phyloP scores from a whole-genome alignment of 106 monocot genomes.

The Iris macrosiphon region DNA sequence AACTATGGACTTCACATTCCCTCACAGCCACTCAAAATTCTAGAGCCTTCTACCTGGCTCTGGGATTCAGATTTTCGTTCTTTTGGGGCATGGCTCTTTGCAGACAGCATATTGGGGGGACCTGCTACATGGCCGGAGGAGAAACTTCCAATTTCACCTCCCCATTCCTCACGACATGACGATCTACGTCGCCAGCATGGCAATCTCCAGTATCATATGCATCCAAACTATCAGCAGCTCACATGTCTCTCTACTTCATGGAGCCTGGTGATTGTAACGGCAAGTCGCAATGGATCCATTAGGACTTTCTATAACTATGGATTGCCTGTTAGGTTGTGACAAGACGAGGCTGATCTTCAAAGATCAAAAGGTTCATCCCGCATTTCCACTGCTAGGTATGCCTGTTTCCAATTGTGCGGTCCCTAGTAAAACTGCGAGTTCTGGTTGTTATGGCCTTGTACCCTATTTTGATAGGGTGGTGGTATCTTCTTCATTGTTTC shows the following conservation, averaged over 20 bases:
- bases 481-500: too few relatives aligned
- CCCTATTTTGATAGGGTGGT: too few relatives aligned
- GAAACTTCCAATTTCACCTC: slow-evolving; percentile 25
- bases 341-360: too few relatives aligned
- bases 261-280: slow-evolving; percentile 68
- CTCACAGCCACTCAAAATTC: slow-evolving; percentile 14
- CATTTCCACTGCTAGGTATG: too few relatives aligned
- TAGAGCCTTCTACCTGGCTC: slow-evolving; percentile 24
- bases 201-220: neutral
- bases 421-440: too few relatives aligned
- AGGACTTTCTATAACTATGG: slow-evolving; percentile 86
- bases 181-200: neutral
- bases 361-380: too few relatives aligned
- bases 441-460: too few relatives aligned
- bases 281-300: slow-evolving; percentile 51
- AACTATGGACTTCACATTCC: neutral
- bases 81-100: slow-evolving; percentile 44
- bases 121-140: slow-evolving; percentile 83
- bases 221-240: slow-evolving; percentile 5
- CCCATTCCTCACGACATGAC: neutral
- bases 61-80: slow-evolving; percentile 42
- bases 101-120: slow-evolving; percentile 23
- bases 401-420: too few relatives aligned
- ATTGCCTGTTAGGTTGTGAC: slow-evolving; percentile 36
- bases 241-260: slow-evolving; percentile 27